Percentiles rank a stretch among this genome's conserved stretches.
Evolutionary conservation across 257 asterid genomes (phyloP).

Genomic region (Rauvolfia tetraphylla): DNA sequence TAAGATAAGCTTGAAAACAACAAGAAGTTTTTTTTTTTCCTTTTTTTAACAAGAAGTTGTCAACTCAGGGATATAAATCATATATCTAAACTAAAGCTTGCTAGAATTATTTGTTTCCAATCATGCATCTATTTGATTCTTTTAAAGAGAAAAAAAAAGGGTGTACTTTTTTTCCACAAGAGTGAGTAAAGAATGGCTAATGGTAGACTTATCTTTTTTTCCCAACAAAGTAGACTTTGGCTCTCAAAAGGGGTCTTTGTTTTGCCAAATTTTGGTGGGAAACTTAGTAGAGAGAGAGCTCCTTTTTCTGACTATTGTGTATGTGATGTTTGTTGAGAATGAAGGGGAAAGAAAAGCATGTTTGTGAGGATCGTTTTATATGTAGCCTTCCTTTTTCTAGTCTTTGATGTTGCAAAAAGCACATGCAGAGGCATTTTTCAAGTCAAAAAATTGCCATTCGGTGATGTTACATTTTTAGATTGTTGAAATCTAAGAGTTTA

Average conservation of each 20-base stretch:
- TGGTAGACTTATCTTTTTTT: constrained; percentile 9
- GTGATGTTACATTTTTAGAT: constrained; percentile 11
- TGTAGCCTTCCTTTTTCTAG: not conserved
- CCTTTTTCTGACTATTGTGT: constrained; percentile 28
- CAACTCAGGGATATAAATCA: constrained; percentile 4
- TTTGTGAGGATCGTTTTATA: not conserved
- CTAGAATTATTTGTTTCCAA: not conserved
- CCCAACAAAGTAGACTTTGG: constrained; percentile 6
- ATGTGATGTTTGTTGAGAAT: not conserved
- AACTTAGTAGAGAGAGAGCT: constrained; percentile 11
- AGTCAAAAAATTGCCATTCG: constrained; percentile 19
- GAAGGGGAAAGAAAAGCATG: not conserved
- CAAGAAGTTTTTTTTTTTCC: too few relatives aligned
- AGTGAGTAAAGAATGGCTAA: constrained; percentile 10
- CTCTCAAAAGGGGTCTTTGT: constrained; percentile 2
- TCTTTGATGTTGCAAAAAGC: constrained; percentile 10
- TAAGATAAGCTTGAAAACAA: too few relatives aligned
- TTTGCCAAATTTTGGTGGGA: constrained; percentile 16
- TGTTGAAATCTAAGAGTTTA: not conserved
- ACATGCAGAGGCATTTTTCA: constrained; percentile 9
- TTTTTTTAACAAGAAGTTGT: not conserved
- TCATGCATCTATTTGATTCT: not conserved
- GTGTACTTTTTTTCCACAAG: constrained; percentile 9
- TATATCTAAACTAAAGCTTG: not conserved
- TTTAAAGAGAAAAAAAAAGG: not conserved